Percentiles rank a stretch among this genome's conserved stretches.
Evolutionary conservation across 2,329 filamentous ascomycete genomes (phyloP).

Genomic region (Fusarium sambucinum): DNA sequence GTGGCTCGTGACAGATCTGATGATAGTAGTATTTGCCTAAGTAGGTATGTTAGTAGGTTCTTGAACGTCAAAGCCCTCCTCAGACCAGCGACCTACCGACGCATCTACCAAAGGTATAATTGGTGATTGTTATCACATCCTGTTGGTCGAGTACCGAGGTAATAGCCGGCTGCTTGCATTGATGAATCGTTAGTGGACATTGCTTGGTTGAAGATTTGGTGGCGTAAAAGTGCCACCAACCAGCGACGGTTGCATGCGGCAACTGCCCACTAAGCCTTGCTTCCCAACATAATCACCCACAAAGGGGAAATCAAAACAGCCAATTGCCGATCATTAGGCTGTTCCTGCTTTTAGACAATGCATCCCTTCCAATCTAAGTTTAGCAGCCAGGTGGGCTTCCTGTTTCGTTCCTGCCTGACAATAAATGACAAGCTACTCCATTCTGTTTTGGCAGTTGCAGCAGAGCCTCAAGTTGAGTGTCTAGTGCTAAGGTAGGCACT

Average conservation of each 20-base stretch:
- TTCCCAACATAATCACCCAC: not conserved
- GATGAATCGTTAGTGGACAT: constrained; percentile 22
- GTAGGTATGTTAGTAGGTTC: not conserved
- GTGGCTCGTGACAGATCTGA: not conserved
- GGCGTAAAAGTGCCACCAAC: constrained; percentile 1
- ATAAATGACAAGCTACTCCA: not conserved
- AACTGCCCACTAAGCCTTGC: not conserved
- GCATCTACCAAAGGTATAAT: not conserved
- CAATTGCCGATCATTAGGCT: constrained; percentile 36
- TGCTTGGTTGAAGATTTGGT: constrained; percentile 24
- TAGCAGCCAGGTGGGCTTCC: constrained; percentile 7
- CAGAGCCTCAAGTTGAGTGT: constrained; percentile 2
- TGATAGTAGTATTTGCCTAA: not conserved
- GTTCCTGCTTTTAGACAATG: constrained; percentile 14
- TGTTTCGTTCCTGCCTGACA: constrained; percentile 1
- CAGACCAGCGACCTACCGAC: not conserved
- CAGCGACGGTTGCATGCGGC: not conserved
- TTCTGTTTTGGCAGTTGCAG: constrained; percentile 6
- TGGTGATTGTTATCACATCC: not conserved
- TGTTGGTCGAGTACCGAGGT: not conserved
- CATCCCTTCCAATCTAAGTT: constrained; percentile 28
- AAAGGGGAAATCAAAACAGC: constrained; percentile 33
- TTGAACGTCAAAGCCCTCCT: not conserved
- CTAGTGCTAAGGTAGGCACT: not conserved
- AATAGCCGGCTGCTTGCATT: constrained; percentile 2